Evolutionary conservation across 495 filamentous ascomycete genomes (phyloP), one percentile per base, ranked within the genome.

Genomic region (Echria macrotheca): DNA sequence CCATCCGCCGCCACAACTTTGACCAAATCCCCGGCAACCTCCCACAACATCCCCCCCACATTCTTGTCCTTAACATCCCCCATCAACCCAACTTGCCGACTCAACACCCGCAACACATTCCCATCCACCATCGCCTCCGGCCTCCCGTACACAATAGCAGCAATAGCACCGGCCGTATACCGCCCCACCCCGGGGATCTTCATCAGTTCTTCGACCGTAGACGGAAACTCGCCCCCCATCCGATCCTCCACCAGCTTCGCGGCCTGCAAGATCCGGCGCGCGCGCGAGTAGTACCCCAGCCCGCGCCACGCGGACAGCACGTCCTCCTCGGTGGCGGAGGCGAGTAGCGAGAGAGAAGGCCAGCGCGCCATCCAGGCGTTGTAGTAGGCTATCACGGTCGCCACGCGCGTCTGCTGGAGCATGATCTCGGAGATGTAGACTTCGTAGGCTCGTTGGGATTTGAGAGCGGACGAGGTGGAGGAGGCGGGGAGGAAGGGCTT

Each of bases 351-450:
- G 1, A 74, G 59, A 0, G 66, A 65, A 0, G 71, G 72, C 60
- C 68, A 74, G 24, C 53, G 36, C n/a, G 47, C 55, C 59, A 71
- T 70, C 72, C 72, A 75, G 2, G 60, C 54, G n/a, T 54, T 65
- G 66, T 69, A 75, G 51, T 74, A 74, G 21, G 61, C 59, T 3
- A 71, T 58, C 5, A 71, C 72, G 10, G 55, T 53, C 5, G 65
- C 58, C n/a, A 73, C 72, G 44, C 72, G 72, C 5, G 72, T 75
- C 57, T 75, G 72, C 59, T 75, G 72, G 18, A 75, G 57, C 72
- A 75, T 75, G 44, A 70, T 61, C 46, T 75, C 72, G 57, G 70
- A 73, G 53, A 75, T 72, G 63, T 69, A 73, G 46, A 75, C 72
- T 47, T 75, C 65, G 54, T 75, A 75, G 22, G 72, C 72, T 50